Evolutionary conservation across 169 alveolate species (phyloP).

Genomic region (Eimeria mitis): DNA sequence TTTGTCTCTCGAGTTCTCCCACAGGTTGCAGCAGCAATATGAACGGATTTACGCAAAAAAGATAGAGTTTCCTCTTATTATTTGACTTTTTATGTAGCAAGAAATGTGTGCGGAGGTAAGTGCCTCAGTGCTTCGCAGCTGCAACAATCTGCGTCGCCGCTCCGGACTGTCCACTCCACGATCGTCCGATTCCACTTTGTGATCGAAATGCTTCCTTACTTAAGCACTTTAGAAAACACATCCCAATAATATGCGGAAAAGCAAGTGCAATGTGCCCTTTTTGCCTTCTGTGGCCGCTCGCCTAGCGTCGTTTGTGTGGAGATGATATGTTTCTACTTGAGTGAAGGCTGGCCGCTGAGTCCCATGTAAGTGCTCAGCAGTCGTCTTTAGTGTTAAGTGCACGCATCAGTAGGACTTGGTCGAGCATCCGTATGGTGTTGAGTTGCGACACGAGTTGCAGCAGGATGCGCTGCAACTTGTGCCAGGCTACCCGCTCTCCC

Average conservation of each 20-base stretch:
- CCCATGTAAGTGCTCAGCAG: too few species aligned
- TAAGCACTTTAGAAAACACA: too few species aligned
- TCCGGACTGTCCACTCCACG: not conserved
- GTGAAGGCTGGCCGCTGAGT: too few species aligned
- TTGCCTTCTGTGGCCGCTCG: not conserved
- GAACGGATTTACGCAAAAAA: not conserved
- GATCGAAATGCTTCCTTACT: not conserved
- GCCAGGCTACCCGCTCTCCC: too few species aligned
- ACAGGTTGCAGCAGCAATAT: not conserved
- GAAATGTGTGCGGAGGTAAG: not conserved
- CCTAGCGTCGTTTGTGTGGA: too few species aligned
- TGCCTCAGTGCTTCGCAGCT: not conserved
- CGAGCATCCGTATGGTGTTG: too few species aligned
- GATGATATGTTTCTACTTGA: too few species aligned
- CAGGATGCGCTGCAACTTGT: too few species aligned
- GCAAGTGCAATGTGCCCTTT: not conserved
- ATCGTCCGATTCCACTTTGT: not conserved
- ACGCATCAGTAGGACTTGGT: too few species aligned
- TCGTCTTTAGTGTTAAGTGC: too few species aligned
- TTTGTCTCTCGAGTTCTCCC: conserved; percentile 10
- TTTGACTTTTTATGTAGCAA: not conserved
- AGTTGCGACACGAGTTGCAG: too few species aligned
- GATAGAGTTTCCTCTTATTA: not conserved
- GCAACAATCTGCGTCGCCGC: not conserved
- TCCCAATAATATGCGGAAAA: not conserved